A percentile compares a stretch with the other conserved stretches of the same genome.
These are phyloP conservation scores for Bipolaris victoriae DNA, from an alignment of 2,329 filamentous ascomycete species.

Conservation along the genomic window DNA sequence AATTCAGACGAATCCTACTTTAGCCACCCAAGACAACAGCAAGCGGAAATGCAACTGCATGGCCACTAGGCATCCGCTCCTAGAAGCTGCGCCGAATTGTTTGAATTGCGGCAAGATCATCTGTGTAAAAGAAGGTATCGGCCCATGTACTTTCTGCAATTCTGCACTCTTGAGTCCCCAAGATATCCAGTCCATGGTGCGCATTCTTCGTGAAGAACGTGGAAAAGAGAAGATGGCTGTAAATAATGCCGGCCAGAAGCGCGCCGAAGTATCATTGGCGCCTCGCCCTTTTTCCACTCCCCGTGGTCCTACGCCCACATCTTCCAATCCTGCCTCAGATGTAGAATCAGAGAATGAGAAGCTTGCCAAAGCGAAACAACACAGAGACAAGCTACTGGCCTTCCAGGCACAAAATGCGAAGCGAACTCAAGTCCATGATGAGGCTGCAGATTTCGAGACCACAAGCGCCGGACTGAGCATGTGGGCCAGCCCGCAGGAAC, in stretches of 20 bases:
- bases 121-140: slow-evolving; percentile 90
- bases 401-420: slow-evolving; percentile 88
- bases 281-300: slow-evolving; percentile 64
- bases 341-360: slow-evolving; percentile 61
- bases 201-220: slow-evolving; percentile 80
- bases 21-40: slow-evolving; percentile 61
- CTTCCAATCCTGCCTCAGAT: slow-evolving; percentile 46
- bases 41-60: slow-evolving; percentile 84
- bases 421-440: slow-evolving; percentile 83
- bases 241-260: slow-evolving; percentile 73
- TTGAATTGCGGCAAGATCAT: slow-evolving; percentile 92
- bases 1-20: slow-evolving; percentile 84
- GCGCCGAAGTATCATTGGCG: slow-evolving; percentile 67
- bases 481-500: slow-evolving; percentile 84
- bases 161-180: slow-evolving; percentile 71
- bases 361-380: slow-evolving; percentile 72
- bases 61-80: slow-evolving; percentile 82
- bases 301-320: slow-evolving; percentile 44
- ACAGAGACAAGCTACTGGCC: slow-evolving; percentile 78
- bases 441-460: slow-evolving; percentile 76
- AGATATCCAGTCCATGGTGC: slow-evolving; percentile 86
- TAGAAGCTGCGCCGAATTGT: slow-evolving; percentile 92
- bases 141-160: slow-evolving; percentile 91
- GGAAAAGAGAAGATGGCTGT: slow-evolving; percentile 84
- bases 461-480: slow-evolving; percentile 68